Percentiles rank a stretch among this genome's conserved stretches.
These are phyloP conservation scores for Kodamaea sagamina DNA, from an alignment of 805 yeast genomes.

Conservation along the genomic window DNA sequence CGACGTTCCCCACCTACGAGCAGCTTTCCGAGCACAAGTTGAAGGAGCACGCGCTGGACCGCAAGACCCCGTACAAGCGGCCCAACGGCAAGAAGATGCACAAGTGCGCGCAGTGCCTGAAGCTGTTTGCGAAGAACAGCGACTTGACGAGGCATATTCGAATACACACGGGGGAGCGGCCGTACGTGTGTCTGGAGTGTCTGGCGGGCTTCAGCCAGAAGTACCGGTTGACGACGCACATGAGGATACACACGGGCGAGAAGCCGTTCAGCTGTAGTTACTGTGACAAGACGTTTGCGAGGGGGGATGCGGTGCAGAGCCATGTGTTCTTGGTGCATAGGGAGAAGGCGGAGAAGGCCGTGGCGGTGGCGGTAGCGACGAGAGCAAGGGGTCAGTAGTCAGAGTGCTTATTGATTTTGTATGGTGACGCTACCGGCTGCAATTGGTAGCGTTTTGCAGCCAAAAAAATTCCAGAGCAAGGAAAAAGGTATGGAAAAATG, in stretches of 20 bases:
- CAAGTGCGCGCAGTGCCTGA: conserved; percentile 23
- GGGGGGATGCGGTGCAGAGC: conserved; percentile 28
- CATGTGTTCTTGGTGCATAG: conserved; percentile 24
- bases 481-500: too few relatives aligned
- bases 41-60: conserved; percentile 12
- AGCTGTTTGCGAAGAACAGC: conserved; percentile 21
- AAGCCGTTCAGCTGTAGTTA: conserved; percentile 74
- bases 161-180: conserved; percentile 14
- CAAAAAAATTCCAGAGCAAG: too few relatives aligned
- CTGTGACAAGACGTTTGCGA: conserved; percentile 43
- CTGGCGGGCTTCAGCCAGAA: conserved; percentile 14
- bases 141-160: conserved; percentile 17
- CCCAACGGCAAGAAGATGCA: conserved; percentile 27
- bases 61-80: conserved; percentile 22
- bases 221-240: conserved; percentile 23
- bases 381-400: not conserved
- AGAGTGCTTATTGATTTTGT: too few relatives aligned
- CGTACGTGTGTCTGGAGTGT: conserved; percentile 12
- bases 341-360: conserved; percentile 13
- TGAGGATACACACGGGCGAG: conserved; percentile 63
- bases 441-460: too few relatives aligned
- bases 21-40: conserved; percentile 12
- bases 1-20: conserved; percentile 19
- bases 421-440: too few relatives aligned
- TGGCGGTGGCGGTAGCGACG: conserved; percentile 7